Percentiles rank a stretch among this genome's conserved stretches.
Conservation (phyloP, 306 rosid species). For the Gastrolobium bilobum region DNA sequence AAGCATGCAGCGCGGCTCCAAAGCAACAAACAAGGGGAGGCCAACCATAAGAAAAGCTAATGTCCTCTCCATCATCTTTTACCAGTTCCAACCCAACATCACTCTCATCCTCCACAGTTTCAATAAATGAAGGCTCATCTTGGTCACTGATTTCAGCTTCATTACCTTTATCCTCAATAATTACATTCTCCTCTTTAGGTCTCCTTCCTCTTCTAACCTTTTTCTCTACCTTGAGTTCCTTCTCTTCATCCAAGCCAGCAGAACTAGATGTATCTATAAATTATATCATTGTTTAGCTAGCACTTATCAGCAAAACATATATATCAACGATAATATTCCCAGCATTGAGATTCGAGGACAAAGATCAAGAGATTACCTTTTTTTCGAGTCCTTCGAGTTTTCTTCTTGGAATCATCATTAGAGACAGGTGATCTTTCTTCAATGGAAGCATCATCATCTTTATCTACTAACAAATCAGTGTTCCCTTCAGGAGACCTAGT, state of each 20-base stretch:
- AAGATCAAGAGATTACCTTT: constrained; percentile 65
- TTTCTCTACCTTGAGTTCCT: constrained; percentile 60
- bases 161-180: constrained; percentile 52
- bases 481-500: constrained; percentile 52
- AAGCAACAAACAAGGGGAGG: constrained; percentile 99
- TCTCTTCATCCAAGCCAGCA: constrained; percentile 64
- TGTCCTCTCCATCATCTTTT: constrained; percentile 81
- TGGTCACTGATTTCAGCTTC: constrained; percentile 61
- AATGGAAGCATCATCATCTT: constrained; percentile 49
- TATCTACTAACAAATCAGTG: constrained; percentile 50
- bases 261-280: constrained; percentile 67
- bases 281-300: constrained; percentile 44
- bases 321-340: constrained; percentile 31
- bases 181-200: constrained; percentile 59
- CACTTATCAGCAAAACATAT: constrained; percentile 43
- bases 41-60: constrained; percentile 83
- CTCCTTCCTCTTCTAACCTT: constrained; percentile 67
- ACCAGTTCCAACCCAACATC: constrained; percentile 61
- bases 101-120: constrained; percentile 62
- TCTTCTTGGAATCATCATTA: constrained; percentile 63
- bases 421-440: constrained; percentile 58
- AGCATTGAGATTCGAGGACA: constrained; percentile 6
- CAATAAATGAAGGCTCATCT: constrained; percentile 62
- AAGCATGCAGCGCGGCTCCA: constrained; percentile 91
- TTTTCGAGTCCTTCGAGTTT: constrained; percentile 57